Base-by-base conservation (phyloP, 116 monocot species). In the Zostera marina region DNA sequence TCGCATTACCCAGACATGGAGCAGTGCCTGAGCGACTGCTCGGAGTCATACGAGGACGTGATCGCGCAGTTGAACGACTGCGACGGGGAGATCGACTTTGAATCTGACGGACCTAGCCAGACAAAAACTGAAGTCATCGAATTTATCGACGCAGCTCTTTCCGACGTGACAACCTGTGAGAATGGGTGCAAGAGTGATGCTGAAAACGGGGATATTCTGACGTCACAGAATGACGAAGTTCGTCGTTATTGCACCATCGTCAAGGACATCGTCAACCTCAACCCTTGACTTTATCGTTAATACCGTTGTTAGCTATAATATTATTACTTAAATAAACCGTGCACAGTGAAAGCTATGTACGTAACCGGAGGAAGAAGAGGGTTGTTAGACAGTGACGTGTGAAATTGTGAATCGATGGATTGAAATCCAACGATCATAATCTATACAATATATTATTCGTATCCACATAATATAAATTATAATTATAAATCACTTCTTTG, bases 21-120 rank as follows among this genome's bases (percentile, higher is more conserved):
- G 24, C 66, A 66, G 56, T 66, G 66, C 45, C 25, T 66, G 5
- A 56, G 14, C 11, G 66, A 66, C 41, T 66, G 66, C 56, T 20
- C 43, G 41, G 66, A 66, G 56, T 46, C 16, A 44, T 66, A 66
- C 47, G 54, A 66, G 66, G 66, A 66, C 38, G 56, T 66, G 17
- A 13, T 63, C 12, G 63, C 52, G 24, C 63, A 63, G 51, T n/a
- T 63, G 45, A 63, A 26, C 42, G 63, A 63, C 39, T 15, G 21
- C 17, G 11, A 20, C 8, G 63, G 22, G 16, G 52, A 41, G 17
- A 38, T 63, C 8, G 52, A 63, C 13, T 38, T 46, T n/a, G n/a
- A n/a, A n/a, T 44, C 12, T 61, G 13, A 8, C 46, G 9, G 13
- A 16, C 7, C 43, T 20, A 13, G 20, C 7, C 9, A 15, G 7